phyloP scores from a whole-genome alignment of 169 alveolate species.

The Cryptosporidium xiaoi region DNA sequence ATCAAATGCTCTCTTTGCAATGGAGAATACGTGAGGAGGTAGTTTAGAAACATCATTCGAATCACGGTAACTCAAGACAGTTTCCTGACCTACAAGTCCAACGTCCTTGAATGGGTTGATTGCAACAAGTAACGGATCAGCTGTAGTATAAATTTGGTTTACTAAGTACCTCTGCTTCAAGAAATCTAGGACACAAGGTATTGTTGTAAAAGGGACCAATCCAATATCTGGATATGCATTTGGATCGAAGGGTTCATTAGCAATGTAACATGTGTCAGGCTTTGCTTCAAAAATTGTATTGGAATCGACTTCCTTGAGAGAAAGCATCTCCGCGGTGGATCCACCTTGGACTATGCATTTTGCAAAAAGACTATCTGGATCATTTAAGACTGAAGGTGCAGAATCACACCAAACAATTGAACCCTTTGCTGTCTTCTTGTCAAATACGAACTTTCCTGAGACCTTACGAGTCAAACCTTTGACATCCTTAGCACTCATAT shows the following conservation, averaged over 20 bases:
- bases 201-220: conserved; percentile 86
- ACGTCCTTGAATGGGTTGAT: conserved; percentile 91
- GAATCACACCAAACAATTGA: conserved; percentile 90
- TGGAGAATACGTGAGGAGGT: conserved; percentile 90
- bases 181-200: conserved; percentile 88
- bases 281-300: conserved; percentile 88
- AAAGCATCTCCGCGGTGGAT: conserved; percentile 82
- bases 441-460: conserved; percentile 72
- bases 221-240: conserved; percentile 91
- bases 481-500: conserved; percentile 74
- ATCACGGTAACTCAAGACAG: conserved; percentile 84
- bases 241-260: conserved; percentile 90
- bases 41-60: conserved; percentile 80
- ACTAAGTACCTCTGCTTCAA: conserved; percentile 85
- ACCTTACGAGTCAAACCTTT: conserved; percentile 72
- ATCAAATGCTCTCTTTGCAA: conserved; percentile 90
- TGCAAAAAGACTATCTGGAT: conserved; percentile 90
- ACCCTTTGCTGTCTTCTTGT: conserved; percentile 83
- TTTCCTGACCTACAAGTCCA: conserved; percentile 88
- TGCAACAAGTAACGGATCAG: conserved; percentile 91
- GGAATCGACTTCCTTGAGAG: conserved; percentile 88
- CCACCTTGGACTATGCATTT: conserved; percentile 91
- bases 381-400: conserved; percentile 89
- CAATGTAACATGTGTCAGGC: conserved; percentile 85
- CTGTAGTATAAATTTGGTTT: conserved; percentile 91